phyloP scores from a whole-genome alignment of 78 protist genomes.

The Dictyostelium capitatum region DNA sequence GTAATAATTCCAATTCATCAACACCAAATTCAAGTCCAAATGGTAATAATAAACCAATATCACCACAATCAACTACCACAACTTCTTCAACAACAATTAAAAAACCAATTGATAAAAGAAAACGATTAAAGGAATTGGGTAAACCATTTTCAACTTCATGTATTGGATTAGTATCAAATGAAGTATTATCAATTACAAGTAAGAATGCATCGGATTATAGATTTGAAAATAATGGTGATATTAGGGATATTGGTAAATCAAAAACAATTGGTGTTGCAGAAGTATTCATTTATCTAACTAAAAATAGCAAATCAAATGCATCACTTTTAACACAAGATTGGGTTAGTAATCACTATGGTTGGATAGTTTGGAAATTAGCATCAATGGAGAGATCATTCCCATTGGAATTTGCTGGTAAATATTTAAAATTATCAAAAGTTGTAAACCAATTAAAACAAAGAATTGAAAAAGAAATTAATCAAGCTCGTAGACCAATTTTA shows the following conservation, averaged over 20 bases:
- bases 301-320: background rate
- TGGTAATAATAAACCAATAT: background rate
- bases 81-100: background rate
- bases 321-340: constrained; percentile 41
- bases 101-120: constrained; percentile 18
- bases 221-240: constrained; percentile 24
- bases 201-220: constrained; percentile 30
- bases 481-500: constrained; percentile 40
- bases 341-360: constrained; percentile 86
- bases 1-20: background rate
- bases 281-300: background rate
- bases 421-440: constrained; percentile 22
- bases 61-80: background rate
- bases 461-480: constrained; percentile 50
- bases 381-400: constrained; percentile 73
- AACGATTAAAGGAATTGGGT: constrained; percentile 36
- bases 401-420: constrained; percentile 30
- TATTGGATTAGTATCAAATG: constrained; percentile 23
- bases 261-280: constrained; percentile 51
- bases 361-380: constrained; percentile 90
- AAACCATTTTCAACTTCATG: constrained; percentile 25
- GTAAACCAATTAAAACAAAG: constrained; percentile 54
- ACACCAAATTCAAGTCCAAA: constrained; percentile 11
- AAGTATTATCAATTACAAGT: constrained; percentile 32
- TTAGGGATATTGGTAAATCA: constrained; percentile 17